Evolutionary conservation across 2,329 filamentous ascomycete genomes (phyloP), one percentile per base, ranked within the genome.

Genomic region (Sclerotiophoma versabilis): DNA sequence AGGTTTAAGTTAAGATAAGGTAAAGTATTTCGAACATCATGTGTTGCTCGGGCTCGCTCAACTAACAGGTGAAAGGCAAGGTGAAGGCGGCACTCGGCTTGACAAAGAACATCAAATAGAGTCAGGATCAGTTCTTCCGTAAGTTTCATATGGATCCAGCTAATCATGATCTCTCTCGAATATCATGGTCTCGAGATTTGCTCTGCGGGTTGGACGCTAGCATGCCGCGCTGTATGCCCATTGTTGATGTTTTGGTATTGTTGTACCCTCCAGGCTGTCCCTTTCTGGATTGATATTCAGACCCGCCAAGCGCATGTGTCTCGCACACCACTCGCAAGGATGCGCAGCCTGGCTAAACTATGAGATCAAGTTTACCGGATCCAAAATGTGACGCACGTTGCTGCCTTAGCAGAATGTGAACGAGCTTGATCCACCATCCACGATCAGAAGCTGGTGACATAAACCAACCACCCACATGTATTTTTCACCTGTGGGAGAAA

Each of bases 311-410:
- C 15, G 14, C 27, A 32, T 33, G 36, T 39, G 23, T n/a, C 44
- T 49, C 46, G 46, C 58, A 60, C 58, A 55, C 43, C 55, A 58
- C 58, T 56, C 42, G 53, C 58, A 33, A 48, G 47, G 79, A 30
- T 71, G 76, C 7, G 64, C 71, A n/a, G 68, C 76, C 0, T 79
- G 79, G 33, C 76, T 77, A 0, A 70, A 73, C 0, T 78, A 81
- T 58, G 65, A 65, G 12, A 77, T 82, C 45, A 71, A 73, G 34
- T 83, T 83, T 58, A 82, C 72, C 26, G 80, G 80, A 1, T 81
- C 76, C 1, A 81, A 77, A 1, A 81, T 81, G 38, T 83, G 77
- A 75, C 77, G 80, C 3, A 70, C 75, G 0, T 59, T 82, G 7
- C 65, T 82, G 4, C 75, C 77, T 1, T 70, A 68, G 38, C 22